Conservation (phyloP, 108 stramenopile genomes). For the Pseudonitzschia delicatissima region DNA sequence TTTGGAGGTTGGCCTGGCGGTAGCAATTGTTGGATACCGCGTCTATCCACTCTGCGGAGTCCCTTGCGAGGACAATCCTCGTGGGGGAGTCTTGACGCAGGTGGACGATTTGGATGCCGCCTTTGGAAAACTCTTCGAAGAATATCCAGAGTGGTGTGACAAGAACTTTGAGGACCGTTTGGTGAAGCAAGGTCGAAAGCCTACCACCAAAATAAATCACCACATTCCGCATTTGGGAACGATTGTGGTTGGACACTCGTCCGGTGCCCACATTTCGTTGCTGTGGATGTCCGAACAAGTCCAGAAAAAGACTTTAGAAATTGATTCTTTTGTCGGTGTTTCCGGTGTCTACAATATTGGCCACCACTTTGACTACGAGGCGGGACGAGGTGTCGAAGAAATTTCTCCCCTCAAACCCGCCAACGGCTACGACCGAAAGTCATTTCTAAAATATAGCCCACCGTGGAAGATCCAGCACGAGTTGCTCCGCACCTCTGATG, state of each 20-base stretch:
- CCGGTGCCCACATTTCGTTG: conserved; percentile 77
- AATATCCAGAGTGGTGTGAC: conserved; percentile 24
- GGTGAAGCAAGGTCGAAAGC: background rate
- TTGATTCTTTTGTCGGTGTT: conserved; percentile 59
- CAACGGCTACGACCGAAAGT: conserved; percentile 52
- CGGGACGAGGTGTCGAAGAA: conserved; percentile 81
- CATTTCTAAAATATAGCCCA: conserved; percentile 59
- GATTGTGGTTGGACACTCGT: conserved; percentile 68
- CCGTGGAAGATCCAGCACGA: conserved; percentile 36
- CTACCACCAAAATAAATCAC: background rate
- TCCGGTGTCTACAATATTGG: conserved; percentile 76
- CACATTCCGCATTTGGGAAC: conserved; percentile 30
- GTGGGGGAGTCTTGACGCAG: conserved; percentile 42
- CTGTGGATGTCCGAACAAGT: conserved; percentile 49
- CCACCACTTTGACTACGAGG: conserved; percentile 86
- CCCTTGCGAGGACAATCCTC: background rate
- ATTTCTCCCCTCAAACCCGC: conserved; percentile 77
- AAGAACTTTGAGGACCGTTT: background rate
- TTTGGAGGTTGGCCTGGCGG: conserved; percentile 44
- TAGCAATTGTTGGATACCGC: conserved; percentile 76
- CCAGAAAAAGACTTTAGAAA: conserved; percentile 7
- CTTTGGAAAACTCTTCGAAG: conserved; percentile 9
- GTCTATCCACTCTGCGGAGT: conserved; percentile 62
- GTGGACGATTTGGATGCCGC: conserved; percentile 54
- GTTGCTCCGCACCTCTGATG: background rate